These are phyloP conservation scores for Cucumis sativus DNA, from an alignment of 306 rosid species.

Conservation along the genomic window DNA sequence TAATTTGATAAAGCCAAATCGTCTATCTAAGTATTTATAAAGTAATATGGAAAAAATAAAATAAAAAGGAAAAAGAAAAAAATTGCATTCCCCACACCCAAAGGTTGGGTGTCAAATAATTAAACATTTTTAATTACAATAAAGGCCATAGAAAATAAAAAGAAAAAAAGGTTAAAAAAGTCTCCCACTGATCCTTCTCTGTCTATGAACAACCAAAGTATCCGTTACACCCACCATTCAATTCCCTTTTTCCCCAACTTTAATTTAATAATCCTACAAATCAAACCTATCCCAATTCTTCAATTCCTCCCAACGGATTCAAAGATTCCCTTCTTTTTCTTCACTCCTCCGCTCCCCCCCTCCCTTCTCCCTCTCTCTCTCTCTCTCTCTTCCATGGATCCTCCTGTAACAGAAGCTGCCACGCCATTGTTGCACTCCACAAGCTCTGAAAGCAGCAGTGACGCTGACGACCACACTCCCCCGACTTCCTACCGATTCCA, in stretches of 20 bases:
- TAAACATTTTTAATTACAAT: neutral
- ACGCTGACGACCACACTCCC: slow-evolving; percentile 31
- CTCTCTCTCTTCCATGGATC: slow-evolving; percentile 7
- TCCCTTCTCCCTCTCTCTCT: neutral
- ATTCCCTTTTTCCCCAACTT: neutral
- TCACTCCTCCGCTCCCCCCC: slow-evolving; percentile 13
- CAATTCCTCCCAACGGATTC: neutral
- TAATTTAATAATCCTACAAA: slow-evolving; percentile 1
- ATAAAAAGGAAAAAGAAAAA: no score
- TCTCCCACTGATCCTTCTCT: slow-evolving; percentile 13
- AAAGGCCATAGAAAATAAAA: neutral
- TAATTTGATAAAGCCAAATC: no score
- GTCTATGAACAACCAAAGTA: slow-evolving; percentile 25
- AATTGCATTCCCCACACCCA: no score
- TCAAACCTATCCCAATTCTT: neutral
- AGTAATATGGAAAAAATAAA: no score
- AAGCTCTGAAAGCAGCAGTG: slow-evolving; percentile 16
- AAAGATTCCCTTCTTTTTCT: neutral
- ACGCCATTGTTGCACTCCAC: slow-evolving; percentile 31
- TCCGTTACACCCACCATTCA: slow-evolving; percentile 37
- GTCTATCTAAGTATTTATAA: no score
- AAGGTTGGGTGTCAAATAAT: neutral
- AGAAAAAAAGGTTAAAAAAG: slow-evolving; percentile 1
- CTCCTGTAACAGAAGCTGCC: slow-evolving; percentile 18
- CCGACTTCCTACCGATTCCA: slow-evolving; percentile 16